Evolutionary conservation across 768 basidiomycete species (phyloP), one percentile per base, ranked within the genome.

Genomic region (Mycena filopes): DNA sequence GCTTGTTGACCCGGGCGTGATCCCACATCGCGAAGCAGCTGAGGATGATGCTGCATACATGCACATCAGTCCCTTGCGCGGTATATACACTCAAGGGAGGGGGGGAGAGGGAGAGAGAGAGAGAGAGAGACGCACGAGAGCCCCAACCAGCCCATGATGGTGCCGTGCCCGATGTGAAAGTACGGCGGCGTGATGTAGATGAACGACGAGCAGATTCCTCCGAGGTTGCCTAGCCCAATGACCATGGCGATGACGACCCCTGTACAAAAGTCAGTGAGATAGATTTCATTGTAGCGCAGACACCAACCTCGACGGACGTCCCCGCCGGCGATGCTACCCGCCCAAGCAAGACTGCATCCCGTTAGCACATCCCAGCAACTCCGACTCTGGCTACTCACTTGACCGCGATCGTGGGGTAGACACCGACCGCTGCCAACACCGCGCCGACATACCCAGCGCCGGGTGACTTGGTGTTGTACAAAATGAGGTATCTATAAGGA

Each of bases 241-340:
- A 84, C 77, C 77, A 83, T 78, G 7, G 83, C 84, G 45, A 85
- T 67, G 26, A 79, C 81, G 15, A 84, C 81, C 4, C 78, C 84
- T 50, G n/a, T n/a, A 71, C 65, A 42, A 0, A 9, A 8, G 20
- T 43, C 2, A 40, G 21, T 15, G 21, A n/a, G 16, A 16, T 0
- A 8, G 36, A 10, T 18, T 18, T 5, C 16, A 23, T 20, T 11
- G 26, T 21, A 9, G 9, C 8, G 20, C 3, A 9, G 4, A 43
- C n/a, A 18, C 31, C 21, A 16, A 58, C 84, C 84, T 63, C 78
- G 60, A 16, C 68, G 55, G 4, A 49, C 53, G 65, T 82, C 82
- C 21, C 83, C 84, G 21, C 82, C 84, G 0, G 81, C 78, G 55
- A 83, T 84, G 10, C 79, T 80, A 10, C 79, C 77, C 1, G 76